Conservation (phyloP, 1,139 yeast species). For the Komagataea norvegica region DNA sequence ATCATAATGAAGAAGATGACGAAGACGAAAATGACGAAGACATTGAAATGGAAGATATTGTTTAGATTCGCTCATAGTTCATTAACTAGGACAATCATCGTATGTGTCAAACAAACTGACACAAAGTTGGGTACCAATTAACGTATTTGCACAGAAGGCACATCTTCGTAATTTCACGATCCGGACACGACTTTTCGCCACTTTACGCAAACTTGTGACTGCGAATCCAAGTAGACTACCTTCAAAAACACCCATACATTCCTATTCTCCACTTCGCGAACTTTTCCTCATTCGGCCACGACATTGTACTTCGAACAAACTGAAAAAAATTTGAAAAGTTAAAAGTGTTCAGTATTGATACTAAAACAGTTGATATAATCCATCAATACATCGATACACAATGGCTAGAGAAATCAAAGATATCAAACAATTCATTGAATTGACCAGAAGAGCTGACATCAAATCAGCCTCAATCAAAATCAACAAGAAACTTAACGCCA, state of each 20-base stretch:
- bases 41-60: conserved; percentile 39
- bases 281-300: background rate
- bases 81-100: background rate
- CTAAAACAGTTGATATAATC: background rate
- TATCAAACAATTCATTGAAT: conserved; percentile 96
- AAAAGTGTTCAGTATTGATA: background rate
- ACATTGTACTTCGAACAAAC: no score
- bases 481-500: conserved; percentile 80
- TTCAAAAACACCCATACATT: conserved; percentile 7
- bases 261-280: background rate
- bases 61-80: conserved; percentile 5
- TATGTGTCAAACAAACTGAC: conserved; percentile 3
- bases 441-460: conserved; percentile 97
- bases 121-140: no score
- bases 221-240: no score
- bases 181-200: background rate
- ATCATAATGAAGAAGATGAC: conserved; percentile 42
- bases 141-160: no score
- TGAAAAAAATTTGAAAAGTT: conserved; percentile 8
- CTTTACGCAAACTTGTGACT: conserved; percentile 8
- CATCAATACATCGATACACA: conserved; percentile 7
- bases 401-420: conserved; percentile 69
- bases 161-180: background rate
- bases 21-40: conserved; percentile 37
- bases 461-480: conserved; percentile 85